Percentiles rank a stretch among this genome's conserved stretches.
phyloP scores from a whole-genome alignment of 2,329 filamentous ascomycete genomes.

The Dichotomopilus funicola region DNA sequence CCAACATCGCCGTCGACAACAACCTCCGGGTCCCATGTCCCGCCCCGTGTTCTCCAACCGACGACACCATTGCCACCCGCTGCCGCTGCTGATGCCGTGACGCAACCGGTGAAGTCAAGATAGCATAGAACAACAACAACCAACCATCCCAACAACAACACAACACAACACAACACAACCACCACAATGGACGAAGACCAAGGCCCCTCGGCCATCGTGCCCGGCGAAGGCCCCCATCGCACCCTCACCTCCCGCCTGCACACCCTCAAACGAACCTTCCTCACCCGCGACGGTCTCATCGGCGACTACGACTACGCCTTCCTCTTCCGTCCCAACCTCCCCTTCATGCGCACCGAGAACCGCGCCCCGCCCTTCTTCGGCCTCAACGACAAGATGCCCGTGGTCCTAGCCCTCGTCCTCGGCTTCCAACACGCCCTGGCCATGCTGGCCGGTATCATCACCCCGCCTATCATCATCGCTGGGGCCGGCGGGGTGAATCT shows the following conservation, averaged over 20 bases:
- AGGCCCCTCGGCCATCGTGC: slow-evolving; percentile 44
- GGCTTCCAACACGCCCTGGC: slow-evolving; percentile 74
- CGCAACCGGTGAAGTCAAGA: too few species aligned
- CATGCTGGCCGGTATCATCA: slow-evolving; percentile 71
- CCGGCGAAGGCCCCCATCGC: slow-evolving; percentile 30
- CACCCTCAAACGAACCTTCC: slow-evolving; percentile 37
- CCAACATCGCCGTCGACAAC: too few species aligned
- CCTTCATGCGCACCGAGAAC: slow-evolving; percentile 63
- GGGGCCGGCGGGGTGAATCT: slow-evolving; percentile 59
- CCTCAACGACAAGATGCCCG: slow-evolving; percentile 71
- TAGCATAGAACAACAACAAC: too few species aligned
- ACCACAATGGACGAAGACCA: slow-evolving; percentile 50
- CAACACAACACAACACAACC: neutral
- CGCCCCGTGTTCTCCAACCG: too few species aligned
- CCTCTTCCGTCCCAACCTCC: slow-evolving; percentile 74
- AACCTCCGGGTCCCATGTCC: too few species aligned
- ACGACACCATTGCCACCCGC: too few species aligned
- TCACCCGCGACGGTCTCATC: slow-evolving; percentile 64
- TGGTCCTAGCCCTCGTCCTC: slow-evolving; percentile 65
- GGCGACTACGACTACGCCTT: slow-evolving; percentile 87
- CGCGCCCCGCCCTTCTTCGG: slow-evolving; percentile 72
- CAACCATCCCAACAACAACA: too few species aligned
- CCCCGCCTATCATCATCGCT: slow-evolving; percentile 68
- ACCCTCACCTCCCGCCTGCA: slow-evolving; percentile 29
- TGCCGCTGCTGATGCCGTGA: too few species aligned